These are phyloP conservation scores for Podospora bellae-mahoneyi DNA, from an alignment of 495 filamentous ascomycete species.

Conservation along the genomic window DNA sequence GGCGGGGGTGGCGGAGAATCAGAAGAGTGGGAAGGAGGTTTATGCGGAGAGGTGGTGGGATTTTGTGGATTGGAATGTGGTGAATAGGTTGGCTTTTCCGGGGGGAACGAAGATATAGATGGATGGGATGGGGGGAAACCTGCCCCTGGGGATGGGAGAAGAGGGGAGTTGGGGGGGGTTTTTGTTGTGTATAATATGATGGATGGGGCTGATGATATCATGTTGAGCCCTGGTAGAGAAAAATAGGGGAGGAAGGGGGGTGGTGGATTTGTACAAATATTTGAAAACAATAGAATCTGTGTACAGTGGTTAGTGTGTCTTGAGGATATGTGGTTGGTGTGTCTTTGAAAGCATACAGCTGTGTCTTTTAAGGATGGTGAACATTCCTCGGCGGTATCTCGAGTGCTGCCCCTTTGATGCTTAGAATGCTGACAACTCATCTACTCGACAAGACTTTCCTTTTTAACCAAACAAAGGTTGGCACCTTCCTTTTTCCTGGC, in stretches of 20 bases:
- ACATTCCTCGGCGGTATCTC: too few relatives aligned
- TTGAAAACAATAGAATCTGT: conserved; percentile 8
- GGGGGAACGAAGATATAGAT: not conserved
- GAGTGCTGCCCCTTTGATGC: too few relatives aligned
- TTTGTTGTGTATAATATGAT: not conserved
- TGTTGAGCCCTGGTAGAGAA: not conserved
- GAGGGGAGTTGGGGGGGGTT: too few relatives aligned
- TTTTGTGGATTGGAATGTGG: conserved; percentile 76
- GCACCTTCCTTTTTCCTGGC: too few relatives aligned
- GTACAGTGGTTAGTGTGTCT: not conserved
- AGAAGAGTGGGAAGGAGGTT: conserved; percentile 60
- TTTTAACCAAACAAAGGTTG: too few relatives aligned
- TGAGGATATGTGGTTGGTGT: too few relatives aligned
- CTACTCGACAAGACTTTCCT: too few relatives aligned
- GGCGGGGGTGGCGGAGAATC: conserved; percentile 8
- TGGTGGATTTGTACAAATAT: conserved; percentile 14
- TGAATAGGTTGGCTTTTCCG: conserved; percentile 41
- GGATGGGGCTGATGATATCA: not conserved
- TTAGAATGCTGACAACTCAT: too few relatives aligned
- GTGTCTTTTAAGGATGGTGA: too few relatives aligned
- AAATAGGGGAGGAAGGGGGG: conserved; percentile 3
- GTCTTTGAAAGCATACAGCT: too few relatives aligned
- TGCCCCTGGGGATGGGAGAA: not conserved
- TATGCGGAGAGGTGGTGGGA: conserved; percentile 86
- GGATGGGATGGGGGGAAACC: not conserved